Percentiles rank a stretch among this genome's conserved stretches.
phyloP scores from a whole-genome alignment of 1,139 yeast species.

The Waltiozyma sp. region DNA sequence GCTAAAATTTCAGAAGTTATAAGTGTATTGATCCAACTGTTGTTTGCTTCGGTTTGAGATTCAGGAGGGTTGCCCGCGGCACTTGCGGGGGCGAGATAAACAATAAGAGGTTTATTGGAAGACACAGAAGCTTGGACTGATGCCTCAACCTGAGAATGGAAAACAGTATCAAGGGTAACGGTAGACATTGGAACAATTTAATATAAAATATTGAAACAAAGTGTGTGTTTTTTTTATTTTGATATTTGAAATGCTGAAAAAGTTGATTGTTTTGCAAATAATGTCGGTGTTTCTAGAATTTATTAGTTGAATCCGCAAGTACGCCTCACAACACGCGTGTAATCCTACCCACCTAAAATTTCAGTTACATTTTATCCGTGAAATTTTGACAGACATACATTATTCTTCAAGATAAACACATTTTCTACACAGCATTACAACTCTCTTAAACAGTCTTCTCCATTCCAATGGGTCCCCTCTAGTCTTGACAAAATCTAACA shows the following conservation, averaged over 20 bases:
- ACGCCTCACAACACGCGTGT: too few species aligned
- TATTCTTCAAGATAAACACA: constrained; percentile 21
- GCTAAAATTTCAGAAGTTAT: constrained; percentile 7
- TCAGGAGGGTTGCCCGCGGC: constrained; percentile 15
- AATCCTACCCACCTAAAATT: too few species aligned
- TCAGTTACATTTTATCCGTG: too few species aligned
- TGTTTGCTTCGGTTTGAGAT: constrained; percentile 3
- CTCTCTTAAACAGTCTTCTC: constrained; percentile 48
- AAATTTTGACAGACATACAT: neutral
- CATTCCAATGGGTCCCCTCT: constrained; percentile 61
- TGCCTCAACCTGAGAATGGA: constrained; percentile 27
- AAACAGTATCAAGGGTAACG: constrained; percentile 7
- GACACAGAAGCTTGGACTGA: constrained; percentile 32
- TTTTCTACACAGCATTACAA: constrained; percentile 42
- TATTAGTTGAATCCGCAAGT: too few species aligned
- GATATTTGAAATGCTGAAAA: too few species aligned
- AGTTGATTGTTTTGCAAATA: too few species aligned
- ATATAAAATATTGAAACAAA: too few species aligned
- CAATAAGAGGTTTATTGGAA: constrained; percentile 30
- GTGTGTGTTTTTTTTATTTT: too few species aligned
- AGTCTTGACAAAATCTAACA: constrained; percentile 39
- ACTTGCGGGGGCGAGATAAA: constrained; percentile 23
- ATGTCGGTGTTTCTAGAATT: too few species aligned
- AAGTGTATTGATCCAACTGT: constrained; percentile 21
- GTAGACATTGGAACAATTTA: neutral